Evolutionary conservation across 2,329 filamentous ascomycete genomes (phyloP), one percentile per base, ranked within the genome.

Genomic region (Lojkania enalia): DNA sequence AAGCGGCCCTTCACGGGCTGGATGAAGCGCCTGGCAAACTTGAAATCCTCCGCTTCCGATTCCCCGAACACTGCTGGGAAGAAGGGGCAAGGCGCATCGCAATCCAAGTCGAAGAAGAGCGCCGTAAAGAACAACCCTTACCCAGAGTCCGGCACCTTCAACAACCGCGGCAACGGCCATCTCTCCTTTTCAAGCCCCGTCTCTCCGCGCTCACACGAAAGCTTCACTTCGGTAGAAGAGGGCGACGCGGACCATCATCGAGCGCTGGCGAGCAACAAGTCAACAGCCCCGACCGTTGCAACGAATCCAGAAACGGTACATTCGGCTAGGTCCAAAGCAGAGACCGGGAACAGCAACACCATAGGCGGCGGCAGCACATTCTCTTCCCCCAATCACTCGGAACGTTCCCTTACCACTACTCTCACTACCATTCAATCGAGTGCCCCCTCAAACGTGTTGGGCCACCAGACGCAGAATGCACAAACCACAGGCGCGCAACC

Each of bases 1-100:
- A 86, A 90, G 59, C 84, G 88, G 53, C 92, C 91, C 18, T 97
- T 97, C 67, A 83, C 91, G 35, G 88, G 85, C 57, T 95, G 92
- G 87, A 90, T 99, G 77, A 95, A 91, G 78, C 91, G 91, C 64
- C 82, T 97, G 45, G 85, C 90, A 50, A 92, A 86, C 68, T 86
- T 96, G 72, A 96, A 95, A 71, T 85, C 84, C 3, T 86, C 85
- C 2, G 87, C 85, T 21, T 82, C 80, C 52, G 78, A 83, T 48
- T 71, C 76, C 13, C 63, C 70, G 42, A 67, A 66, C 51, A 60
- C 51, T 51, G 64, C 55, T 47, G 64, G 58, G 37, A 76, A 75
- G 63, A 74, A 75, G 58, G 63, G 44, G 53, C 61, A 61, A 31
- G 52, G 44, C 32, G 31, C 44, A 19, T 35, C 48, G 35, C 52